Percentiles rank a stretch among this genome's conserved stretches.
These are phyloP conservation scores for Zygosaccharomyces sapae DNA, from an alignment of 1,139 yeast species.

Conservation along the genomic window DNA sequence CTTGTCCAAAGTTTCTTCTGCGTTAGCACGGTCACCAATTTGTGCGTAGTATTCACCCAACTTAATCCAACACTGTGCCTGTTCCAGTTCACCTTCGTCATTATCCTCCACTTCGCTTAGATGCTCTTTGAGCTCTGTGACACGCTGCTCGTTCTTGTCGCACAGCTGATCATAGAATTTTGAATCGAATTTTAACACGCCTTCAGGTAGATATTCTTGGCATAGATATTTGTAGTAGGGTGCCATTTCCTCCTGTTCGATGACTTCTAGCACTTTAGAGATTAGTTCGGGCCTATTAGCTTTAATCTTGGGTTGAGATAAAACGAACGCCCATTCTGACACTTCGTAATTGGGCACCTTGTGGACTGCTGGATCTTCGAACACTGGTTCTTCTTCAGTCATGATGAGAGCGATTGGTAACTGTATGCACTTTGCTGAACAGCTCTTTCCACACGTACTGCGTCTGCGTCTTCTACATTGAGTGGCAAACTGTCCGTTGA, in stretches of 20 bases:
- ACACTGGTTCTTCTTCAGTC: slow-evolving; percentile 23
- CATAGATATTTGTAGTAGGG: slow-evolving; percentile 75
- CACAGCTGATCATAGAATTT: slow-evolving; percentile 47
- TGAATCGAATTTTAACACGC: slow-evolving; percentile 52
- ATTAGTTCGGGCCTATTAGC: slow-evolving; percentile 40
- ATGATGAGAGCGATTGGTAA: neutral
- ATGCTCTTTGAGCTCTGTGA: slow-evolving; percentile 54
- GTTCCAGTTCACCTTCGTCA: slow-evolving; percentile 87
- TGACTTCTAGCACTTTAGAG: slow-evolving; percentile 47
- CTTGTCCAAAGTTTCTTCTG: slow-evolving; percentile 65
- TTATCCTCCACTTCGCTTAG: slow-evolving; percentile 76
- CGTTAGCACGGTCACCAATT: slow-evolving; percentile 76
- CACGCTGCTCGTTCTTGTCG: slow-evolving; percentile 52
- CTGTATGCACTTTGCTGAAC: no score
- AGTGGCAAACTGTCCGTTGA: no score
- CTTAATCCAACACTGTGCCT: slow-evolving; percentile 68
- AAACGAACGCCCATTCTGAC: slow-evolving; percentile 70
- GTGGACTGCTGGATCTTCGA: slow-evolving; percentile 41
- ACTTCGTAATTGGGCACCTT: slow-evolving; percentile 76
- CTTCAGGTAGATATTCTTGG: slow-evolving; percentile 44
- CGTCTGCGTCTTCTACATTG: slow-evolving; percentile 2
- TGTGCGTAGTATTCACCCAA: slow-evolving; percentile 85
- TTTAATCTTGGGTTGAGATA: slow-evolving; percentile 43
- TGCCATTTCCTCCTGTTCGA: slow-evolving; percentile 63
- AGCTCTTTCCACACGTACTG: no score